Percentiles rank a stretch among this genome's conserved stretches.
These are phyloP conservation scores for Aspergillus sclerotialis DNA, from an alignment of 2,329 filamentous ascomycete genomes.

Conservation along the genomic window DNA sequence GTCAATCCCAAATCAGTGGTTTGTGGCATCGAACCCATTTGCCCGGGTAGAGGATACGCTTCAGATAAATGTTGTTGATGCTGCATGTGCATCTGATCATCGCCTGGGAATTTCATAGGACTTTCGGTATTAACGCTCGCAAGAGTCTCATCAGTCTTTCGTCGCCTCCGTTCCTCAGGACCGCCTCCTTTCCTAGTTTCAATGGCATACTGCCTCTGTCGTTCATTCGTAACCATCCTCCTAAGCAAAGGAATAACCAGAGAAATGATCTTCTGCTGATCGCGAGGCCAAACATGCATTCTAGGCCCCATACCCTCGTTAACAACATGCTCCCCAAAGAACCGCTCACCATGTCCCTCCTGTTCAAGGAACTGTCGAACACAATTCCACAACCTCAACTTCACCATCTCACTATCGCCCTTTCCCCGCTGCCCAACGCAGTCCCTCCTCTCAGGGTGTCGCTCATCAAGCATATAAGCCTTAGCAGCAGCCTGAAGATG, in stretches of 20 bases:
- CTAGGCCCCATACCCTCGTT: conserved; percentile 33
- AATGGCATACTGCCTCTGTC: conserved; percentile 52
- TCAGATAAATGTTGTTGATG: conserved; percentile 18
- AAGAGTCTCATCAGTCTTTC: conserved; percentile 28
- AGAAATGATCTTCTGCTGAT: conserved; percentile 50
- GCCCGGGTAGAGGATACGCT: conserved; percentile 17
- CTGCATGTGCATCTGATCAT: conserved; percentile 28
- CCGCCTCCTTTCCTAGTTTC: conserved; percentile 46
- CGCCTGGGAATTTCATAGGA: conserved; percentile 16
- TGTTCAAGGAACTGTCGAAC: conserved; percentile 48
- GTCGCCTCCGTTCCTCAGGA: conserved; percentile 29
- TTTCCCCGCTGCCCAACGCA: conserved; percentile 52
- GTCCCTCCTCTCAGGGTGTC: conserved; percentile 48
- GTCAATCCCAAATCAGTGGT: conserved; percentile 25
- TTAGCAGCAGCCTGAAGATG: conserved; percentile 51
- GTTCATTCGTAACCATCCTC: conserved; percentile 55
- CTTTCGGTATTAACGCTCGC: conserved; percentile 18
- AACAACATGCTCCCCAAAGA: conserved; percentile 43
- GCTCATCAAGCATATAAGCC: conserved; percentile 50
- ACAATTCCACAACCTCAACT: conserved; percentile 50
- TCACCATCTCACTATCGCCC: conserved; percentile 51
- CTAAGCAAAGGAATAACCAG: conserved; percentile 51
- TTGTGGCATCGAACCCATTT: conserved; percentile 15
- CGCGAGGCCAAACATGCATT: conserved; percentile 47
- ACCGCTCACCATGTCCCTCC: conserved; percentile 46